Conservation (phyloP, 1,284 basidiomycete genomes). For the Rhodotorula sp. region DNA sequence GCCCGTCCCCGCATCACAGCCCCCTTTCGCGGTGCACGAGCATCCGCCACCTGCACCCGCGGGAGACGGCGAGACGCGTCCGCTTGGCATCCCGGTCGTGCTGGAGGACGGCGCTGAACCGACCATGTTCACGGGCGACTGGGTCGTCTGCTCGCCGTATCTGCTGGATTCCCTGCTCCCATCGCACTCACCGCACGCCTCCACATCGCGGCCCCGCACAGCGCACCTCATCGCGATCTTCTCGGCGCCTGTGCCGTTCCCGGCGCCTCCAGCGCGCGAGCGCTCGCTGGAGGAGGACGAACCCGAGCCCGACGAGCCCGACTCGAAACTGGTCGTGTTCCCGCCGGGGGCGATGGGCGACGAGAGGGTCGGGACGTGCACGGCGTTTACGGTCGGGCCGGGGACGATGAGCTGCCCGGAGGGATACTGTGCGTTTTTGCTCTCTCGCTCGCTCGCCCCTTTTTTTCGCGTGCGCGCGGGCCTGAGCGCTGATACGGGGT, state of each 20-base stretch:
- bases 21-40: conserved; percentile 25
- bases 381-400: conserved; percentile 74
- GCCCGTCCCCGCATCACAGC: conserved; percentile 24
- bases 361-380: conserved; percentile 61
- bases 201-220: conserved; percentile 43
- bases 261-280: conserved; percentile 42
- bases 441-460: conserved; percentile 22
- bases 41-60: conserved; percentile 19
- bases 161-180: conserved; percentile 56
- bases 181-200: background rate
- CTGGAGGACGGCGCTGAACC: conserved; percentile 33
- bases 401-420: conserved; percentile 80
- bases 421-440: conserved; percentile 67
- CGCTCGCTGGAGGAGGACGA: conserved; percentile 18
- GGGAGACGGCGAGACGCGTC: background rate
- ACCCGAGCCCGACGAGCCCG: conserved; percentile 41
- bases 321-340: conserved; percentile 65
- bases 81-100: conserved; percentile 38
- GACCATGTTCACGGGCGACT: conserved; percentile 54
- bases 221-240: conserved; percentile 72
- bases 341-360: conserved; percentile 65
- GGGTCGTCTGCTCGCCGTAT: conserved; percentile 56
- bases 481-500: background rate
- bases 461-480: conserved; percentile 1
- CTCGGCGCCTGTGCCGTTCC: conserved; percentile 56